Conservation (phyloP, 768 basidiomycete genomes). For the Mycena rebaudengoi region DNA sequence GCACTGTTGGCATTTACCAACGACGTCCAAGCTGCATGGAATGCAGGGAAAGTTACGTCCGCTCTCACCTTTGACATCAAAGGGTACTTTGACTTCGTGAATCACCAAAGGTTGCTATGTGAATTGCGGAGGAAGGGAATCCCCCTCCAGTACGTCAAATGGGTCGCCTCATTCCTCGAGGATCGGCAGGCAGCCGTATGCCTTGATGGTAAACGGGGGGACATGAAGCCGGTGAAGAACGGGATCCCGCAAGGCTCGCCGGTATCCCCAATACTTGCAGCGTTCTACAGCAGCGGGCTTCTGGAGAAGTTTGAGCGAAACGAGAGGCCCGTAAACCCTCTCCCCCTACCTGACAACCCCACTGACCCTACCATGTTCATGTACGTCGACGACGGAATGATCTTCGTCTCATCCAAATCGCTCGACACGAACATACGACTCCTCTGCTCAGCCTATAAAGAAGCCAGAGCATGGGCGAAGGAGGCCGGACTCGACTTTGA, state of each 20-base stretch:
- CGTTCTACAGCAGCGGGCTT: conserved; percentile 35
- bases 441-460: conserved; percentile 28
- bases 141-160: conserved; percentile 27
- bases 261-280: conserved; percentile 35
- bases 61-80: conserved; percentile 39
- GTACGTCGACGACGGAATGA: conserved; percentile 44
- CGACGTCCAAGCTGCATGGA: conserved; percentile 35
- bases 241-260: conserved; percentile 45
- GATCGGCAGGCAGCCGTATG: conserved; percentile 34
- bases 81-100: conserved; percentile 40
- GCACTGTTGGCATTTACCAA: conserved; percentile 33
- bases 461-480: too few relatives aligned
- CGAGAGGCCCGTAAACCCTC: not conserved
- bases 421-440: conserved; percentile 31
- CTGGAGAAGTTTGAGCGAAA: conserved; percentile 29
- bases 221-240: conserved; percentile 37
- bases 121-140: conserved; percentile 31
- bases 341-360: conserved; percentile 23
- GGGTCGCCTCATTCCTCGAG: conserved; percentile 33
- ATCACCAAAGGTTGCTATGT: conserved; percentile 30
- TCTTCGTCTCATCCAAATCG: conserved; percentile 32
- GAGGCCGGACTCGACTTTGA: too few relatives aligned
- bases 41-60: conserved; percentile 31
- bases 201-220: conserved; percentile 30
- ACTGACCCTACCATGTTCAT: conserved; percentile 27